Percentiles rank a stretch among this genome's conserved stretches.
phyloP scores from a whole-genome alignment of 2,329 filamentous ascomycete genomes.

The Colletotrichum gigasporum region DNA sequence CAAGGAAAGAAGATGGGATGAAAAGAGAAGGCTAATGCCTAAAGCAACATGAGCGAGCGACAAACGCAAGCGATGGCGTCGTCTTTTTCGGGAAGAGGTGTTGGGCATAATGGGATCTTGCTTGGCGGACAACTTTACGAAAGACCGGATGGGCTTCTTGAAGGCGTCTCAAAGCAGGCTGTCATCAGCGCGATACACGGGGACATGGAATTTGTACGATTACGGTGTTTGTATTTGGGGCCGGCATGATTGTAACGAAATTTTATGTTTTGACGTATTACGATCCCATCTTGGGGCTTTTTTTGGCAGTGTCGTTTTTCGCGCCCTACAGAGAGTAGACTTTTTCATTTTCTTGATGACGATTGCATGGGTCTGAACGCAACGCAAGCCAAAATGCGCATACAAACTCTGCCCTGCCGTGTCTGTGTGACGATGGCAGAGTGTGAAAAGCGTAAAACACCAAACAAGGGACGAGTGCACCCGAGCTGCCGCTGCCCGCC shows the following conservation, averaged over 20 bases:
- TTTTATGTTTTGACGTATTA: background rate
- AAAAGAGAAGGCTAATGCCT: background rate
- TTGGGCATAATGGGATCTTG: background rate
- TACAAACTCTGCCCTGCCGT: background rate
- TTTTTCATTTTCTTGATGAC: background rate
- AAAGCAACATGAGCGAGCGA: background rate
- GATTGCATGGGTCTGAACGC: background rate
- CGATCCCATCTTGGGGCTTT: background rate
- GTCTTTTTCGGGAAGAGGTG: background rate
- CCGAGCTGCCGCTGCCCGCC: background rate
- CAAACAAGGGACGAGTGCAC: background rate
- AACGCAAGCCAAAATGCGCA: background rate
- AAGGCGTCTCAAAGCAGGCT: background rate
- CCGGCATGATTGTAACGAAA: constrained; percentile 11
- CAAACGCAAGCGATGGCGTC: background rate
- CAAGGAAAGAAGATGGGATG: background rate
- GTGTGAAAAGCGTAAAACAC: background rate
- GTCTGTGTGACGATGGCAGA: no score
- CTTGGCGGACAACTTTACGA: background rate
- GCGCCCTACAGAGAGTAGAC: no score
- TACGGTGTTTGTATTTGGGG: background rate
- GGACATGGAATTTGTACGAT: constrained; percentile 12
- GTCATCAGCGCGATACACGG: background rate
- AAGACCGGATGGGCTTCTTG: background rate
- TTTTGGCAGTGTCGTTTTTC: background rate